Evolutionary conservation across 768 basidiomycete genomes (phyloP), one percentile per base, ranked within the genome.

Genomic region (Chalciporus chontae): DNA sequence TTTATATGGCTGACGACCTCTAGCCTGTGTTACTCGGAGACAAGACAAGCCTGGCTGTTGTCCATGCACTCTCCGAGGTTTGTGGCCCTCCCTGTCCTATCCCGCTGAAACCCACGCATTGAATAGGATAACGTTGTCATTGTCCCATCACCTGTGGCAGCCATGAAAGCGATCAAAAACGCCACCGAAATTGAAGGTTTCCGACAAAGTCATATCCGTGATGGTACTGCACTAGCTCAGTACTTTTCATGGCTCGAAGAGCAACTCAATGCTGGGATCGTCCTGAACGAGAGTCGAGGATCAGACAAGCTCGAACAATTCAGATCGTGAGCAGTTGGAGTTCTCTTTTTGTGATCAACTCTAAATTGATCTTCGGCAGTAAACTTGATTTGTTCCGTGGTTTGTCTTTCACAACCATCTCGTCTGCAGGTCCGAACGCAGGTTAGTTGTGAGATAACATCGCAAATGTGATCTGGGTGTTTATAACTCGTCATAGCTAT

Each of bases 171-270:
- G 2, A 80, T 91, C 59, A 93, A 93, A 70, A 92, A 90, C 56
- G 68, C 65, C 4, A 81, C 78, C 0, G 95, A 99, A 61, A 69
- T 94, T 11, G 87, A 87, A 62, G 95, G 95, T 0, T 97, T 97
- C 77, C 78, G 94, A 14, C 82, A 87, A 60, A 79, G 78, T 45
- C 92, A 99, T 62, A 82, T 95, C 27, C 80, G 94, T 9, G 95
- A 98, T 66, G 94, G 95, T 0, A 83, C 78, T 1, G 94, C 94
- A 0, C 74, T 98, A 41, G 83, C 80, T 8, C 79, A 85, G 13
- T 99, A 98, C 70, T 97, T 97, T 58, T 77, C 92, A 0, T 99
- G 95, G 96, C 75, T 99, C 1, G 93, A 98, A 67, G 87, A 93
- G 53, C 79, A 85, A 55, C 72, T 98, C 15, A 66, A 77, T 3